phyloP scores from a whole-genome alignment of 805 yeast genomes.

The Kodamaea nitidulidarum region DNA sequence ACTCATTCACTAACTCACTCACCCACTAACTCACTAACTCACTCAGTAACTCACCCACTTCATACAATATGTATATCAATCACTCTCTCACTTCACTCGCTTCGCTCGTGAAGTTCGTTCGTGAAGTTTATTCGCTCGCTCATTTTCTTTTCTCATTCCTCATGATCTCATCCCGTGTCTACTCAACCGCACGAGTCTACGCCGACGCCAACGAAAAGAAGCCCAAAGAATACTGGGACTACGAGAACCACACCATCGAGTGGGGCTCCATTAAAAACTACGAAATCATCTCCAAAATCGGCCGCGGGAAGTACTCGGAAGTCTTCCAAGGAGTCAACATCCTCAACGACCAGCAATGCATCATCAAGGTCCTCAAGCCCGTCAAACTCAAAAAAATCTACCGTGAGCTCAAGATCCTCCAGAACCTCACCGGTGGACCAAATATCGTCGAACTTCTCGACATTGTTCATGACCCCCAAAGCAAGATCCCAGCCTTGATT shows the following conservation, averaged over 20 bases:
- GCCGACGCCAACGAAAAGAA: constrained; percentile 66
- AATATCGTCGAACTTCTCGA: constrained; percentile 75
- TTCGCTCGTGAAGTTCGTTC: too few species aligned
- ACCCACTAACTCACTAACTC: too few species aligned
- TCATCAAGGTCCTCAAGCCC: constrained; percentile 87
- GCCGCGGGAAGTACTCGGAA: constrained; percentile 94
- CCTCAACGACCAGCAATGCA: constrained; percentile 57
- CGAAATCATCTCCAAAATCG: constrained; percentile 80
- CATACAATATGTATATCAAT: too few species aligned
- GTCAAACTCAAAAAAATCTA: constrained; percentile 88
- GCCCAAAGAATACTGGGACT: constrained; percentile 81
- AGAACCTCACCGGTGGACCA: constrained; percentile 81
- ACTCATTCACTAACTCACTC: too few species aligned
- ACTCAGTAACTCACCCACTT: too few species aligned
- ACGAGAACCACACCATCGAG: constrained; percentile 52
- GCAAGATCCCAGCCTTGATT: constrained; percentile 80
- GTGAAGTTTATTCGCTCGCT: too few species aligned
- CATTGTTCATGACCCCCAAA: constrained; percentile 73
- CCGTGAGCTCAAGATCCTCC: constrained; percentile 82
- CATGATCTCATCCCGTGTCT: constrained; percentile 30
- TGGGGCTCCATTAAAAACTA: constrained; percentile 48
- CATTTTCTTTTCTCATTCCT: background rate
- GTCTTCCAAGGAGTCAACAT: constrained; percentile 83
- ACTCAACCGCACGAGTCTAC: constrained; percentile 52
- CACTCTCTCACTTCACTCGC: background rate